Conservation (phyloP, 148 eudicot species). For the Rhododendron henanense region DNA sequence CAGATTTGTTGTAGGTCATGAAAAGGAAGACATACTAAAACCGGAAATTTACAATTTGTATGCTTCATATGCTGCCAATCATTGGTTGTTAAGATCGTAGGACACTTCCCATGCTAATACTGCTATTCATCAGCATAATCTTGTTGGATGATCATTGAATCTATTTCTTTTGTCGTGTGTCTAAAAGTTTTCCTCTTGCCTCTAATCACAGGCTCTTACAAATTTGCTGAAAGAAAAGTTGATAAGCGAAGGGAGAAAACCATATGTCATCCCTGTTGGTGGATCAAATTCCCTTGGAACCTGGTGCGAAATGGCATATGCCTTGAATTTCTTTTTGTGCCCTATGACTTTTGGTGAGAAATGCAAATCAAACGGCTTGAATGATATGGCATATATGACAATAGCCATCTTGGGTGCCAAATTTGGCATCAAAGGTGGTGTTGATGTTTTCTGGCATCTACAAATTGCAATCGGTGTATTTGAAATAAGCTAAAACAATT, state of each 20-base stretch:
- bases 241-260: slow-evolving; percentile 80
- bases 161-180: background rate
- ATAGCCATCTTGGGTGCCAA: too few relatives aligned
- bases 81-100: background rate
- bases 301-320: slow-evolving; percentile 49
- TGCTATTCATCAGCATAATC: background rate
- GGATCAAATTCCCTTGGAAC: slow-evolving; percentile 97
- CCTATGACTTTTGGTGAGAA: background rate
- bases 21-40: background rate
- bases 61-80: background rate
- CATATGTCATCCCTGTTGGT: slow-evolving; percentile 96
- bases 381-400: too few relatives aligned
- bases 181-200: slow-evolving; percentile 13
- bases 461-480: background rate
- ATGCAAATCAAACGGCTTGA: too few relatives aligned
- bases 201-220: slow-evolving; percentile 63
- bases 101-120: background rate
- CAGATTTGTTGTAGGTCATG: background rate
- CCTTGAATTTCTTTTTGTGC: background rate
- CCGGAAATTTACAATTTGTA: background rate
- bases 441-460: background rate
- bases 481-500: too few relatives aligned
- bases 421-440: too few relatives aligned
- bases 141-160: background rate
- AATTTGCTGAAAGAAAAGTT: slow-evolving; percentile 78